Percentiles rank a stretch among this genome's conserved stretches.
phyloP scores from a whole-genome alignment of 805 yeast genomes.

The Candida nonsorbophila region DNA sequence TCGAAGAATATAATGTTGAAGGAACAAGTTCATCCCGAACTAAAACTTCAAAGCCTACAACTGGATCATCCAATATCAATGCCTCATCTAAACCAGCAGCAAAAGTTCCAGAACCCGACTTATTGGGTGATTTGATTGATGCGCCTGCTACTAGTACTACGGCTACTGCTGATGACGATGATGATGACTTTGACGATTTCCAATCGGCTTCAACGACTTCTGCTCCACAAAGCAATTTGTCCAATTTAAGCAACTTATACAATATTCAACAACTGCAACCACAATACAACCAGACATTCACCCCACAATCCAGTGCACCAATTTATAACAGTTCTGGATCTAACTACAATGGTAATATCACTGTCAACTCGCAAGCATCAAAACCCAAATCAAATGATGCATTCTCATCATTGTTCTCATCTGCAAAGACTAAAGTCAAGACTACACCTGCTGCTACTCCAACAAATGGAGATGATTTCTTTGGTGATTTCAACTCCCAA shows the following conservation, averaged over 20 bases:
- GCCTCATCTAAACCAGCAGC: slow-evolving; percentile 25
- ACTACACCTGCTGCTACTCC: slow-evolving; percentile 14
- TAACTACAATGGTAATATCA: slow-evolving; percentile 16
- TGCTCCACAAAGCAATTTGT: slow-evolving; percentile 17
- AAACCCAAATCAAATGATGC: slow-evolving; percentile 55
- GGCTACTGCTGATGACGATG: slow-evolving; percentile 33
- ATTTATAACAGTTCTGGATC: neutral
- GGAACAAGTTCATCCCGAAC: slow-evolving; percentile 7
- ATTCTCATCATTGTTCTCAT: slow-evolving; percentile 62
- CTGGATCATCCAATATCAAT: slow-evolving; percentile 28
- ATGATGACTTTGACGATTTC: slow-evolving; percentile 78
- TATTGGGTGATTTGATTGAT: slow-evolving; percentile 42
- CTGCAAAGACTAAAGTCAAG: slow-evolving; percentile 50
- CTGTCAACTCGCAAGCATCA: slow-evolving; percentile 37
- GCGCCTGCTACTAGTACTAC: slow-evolving; percentile 13
- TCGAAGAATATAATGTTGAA: slow-evolving; percentile 59
- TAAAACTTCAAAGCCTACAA: slow-evolving; percentile 30
- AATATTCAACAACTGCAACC: slow-evolving; percentile 15
- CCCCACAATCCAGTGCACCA: slow-evolving; percentile 4
- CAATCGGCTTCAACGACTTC: slow-evolving; percentile 52
- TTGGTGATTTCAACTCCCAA: slow-evolving; percentile 27
- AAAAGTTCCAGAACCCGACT: slow-evolving; percentile 37
- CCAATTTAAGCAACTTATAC: slow-evolving; percentile 19
- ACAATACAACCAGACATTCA: slow-evolving; percentile 6
- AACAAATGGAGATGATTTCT: slow-evolving; percentile 20